Conservation (phyloP, 257 asterid genomes). For the Salvia rosmarinus region DNA sequence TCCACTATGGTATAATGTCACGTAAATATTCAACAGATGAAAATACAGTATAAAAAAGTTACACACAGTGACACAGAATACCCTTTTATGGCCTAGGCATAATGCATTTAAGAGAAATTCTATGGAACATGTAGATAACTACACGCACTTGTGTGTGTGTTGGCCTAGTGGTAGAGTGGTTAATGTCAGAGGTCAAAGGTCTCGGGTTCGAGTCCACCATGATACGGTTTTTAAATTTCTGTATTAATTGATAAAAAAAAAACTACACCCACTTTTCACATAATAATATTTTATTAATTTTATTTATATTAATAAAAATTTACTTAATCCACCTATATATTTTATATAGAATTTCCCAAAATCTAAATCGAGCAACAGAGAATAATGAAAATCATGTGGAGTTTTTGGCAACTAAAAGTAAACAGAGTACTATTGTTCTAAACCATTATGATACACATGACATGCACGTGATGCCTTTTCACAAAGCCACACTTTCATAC, state of each 20-base stretch:
- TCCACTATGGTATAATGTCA: neutral
- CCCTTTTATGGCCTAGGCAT: neutral
- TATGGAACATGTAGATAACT: no score
- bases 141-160: no score
- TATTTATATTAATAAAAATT: no score
- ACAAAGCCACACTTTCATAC: constrained; percentile 12
- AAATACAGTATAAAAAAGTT: neutral
- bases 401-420: constrained; percentile 28
- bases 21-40: neutral
- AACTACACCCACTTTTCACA: no score
- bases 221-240: no score
- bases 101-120: neutral
- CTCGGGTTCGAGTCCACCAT: no score
- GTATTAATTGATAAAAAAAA: no score
- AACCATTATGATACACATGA: constrained; percentile 29
- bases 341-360: no score
- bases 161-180: no score
- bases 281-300: no score
- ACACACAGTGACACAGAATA: neutral
- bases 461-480: constrained; percentile 35
- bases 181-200: no score
- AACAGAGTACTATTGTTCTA: constrained; percentile 26
- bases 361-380: neutral
- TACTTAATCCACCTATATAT: no score
- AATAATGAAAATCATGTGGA: constrained; percentile 27